Base-by-base conservation (phyloP, 164 flowering plant species). In the Nelumbo lutea region DNA sequence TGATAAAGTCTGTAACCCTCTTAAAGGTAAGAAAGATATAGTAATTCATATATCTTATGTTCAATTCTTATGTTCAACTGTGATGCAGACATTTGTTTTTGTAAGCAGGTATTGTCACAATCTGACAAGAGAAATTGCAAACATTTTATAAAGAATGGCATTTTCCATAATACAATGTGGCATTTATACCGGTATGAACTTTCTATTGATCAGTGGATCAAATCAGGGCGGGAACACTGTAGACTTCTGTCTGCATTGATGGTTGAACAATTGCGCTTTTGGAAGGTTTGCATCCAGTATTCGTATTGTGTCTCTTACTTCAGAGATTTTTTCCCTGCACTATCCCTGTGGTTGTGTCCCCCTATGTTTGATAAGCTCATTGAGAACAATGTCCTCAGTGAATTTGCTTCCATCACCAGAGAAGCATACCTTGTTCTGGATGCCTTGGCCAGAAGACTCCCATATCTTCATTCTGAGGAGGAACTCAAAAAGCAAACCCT, bases 211-310 rank as follows among this genome's bases (percentile, higher is more conserved):
- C 81, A 82, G 2, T 96, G 98, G 97, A 46, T 86, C 53, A 82
- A 81, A 71, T 75, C 78, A 41, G 96, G 95, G 62, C 83, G 51
- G 69, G 90, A 87, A 65, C 66, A 77, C 59, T 89, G 85, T 74
- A 86, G 78, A 78, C 83, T 84, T 64, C 76, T 80, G 61, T 87
- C 96, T 45, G 79, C 82, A 57, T 78, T 96, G 80, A 80, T 88
- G 84, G 84, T 87, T 78, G 99, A 93, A 78, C 93, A 90, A 75
- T 80, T 96, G 47, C 83, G 89, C 38, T 75, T 93, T 53, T 96
- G 95, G 99, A 93, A 80, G 78, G 90, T 86, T 65, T 89, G 94
- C 77, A 74, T 96, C 70, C 73, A 79, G 42, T 80, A 85, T 78
- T 98, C 95, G 2, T 85, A 77, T 71, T 83, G 90, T 72, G 65